Evolutionary conservation across 768 basidiomycete genomes (phyloP), one percentile per base, ranked within the genome.

Genomic region (Sistotremastrum suecicum): DNA sequence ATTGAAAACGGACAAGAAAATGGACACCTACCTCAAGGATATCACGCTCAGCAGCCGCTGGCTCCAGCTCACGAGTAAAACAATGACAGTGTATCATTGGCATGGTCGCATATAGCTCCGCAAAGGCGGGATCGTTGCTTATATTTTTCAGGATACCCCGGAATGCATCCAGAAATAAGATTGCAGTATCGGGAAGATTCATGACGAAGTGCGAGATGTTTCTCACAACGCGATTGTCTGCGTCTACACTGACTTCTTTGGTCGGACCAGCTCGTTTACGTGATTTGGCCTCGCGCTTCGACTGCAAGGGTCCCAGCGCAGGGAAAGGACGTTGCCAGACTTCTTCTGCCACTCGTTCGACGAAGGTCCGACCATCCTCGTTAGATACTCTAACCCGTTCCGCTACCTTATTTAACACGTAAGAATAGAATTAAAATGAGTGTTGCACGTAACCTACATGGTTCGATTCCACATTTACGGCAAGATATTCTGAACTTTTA

Each of bases 81-180:
- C 92, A 97, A 60, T 99, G 82, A 52, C 88, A 92, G 58, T 99
- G 95, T 10, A 99, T 71, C 72, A 88, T 76, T 2, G 95, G 94
- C 80, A 94, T 79, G 47, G 58, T 49, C 2, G 58, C 57, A 53
- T 64, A 66, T 51, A 70, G 63, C 4, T 66, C 65, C 74, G 73
- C 43, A 75, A 66, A 53, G 66, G 66, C 53, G 65, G 62, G 46
- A 70, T 53, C 28, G 66, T 53, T 3, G 66, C 57, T 4, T 63
- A 57, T 41, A 87, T 20, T 20, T 20, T 20, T 20, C 20, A 20
- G 69, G 48, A 84, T 70, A 1, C 89, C 90, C 3, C 75, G 74
- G 66, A 88, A 95, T 1, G 87, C 86, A 56, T 85, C 84, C 43
- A 99, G 69, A 64, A 98, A 97, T 34, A 75, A 69, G 45, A 97